phyloP scores from a whole-genome alignment of 2,329 filamentous ascomycete genomes.

The Arthrobotrys musiformis region DNA sequence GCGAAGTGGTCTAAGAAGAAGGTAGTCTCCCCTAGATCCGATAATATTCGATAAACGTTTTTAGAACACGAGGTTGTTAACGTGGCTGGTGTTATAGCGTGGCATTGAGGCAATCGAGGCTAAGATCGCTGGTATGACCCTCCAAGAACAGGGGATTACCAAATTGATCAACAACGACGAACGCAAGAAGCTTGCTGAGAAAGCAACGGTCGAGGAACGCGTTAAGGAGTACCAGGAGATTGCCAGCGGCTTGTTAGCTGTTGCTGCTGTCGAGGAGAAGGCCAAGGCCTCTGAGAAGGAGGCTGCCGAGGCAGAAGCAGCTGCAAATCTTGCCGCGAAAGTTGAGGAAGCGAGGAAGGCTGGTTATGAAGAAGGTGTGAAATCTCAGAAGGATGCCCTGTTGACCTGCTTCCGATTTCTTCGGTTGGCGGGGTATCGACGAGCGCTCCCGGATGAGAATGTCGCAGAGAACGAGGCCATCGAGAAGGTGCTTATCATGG shows the following conservation, averaged over 20 bases:
- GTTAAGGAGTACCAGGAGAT: conserved; percentile 58
- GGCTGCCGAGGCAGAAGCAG: conserved; percentile 69
- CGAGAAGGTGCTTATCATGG: conserved; percentile 79
- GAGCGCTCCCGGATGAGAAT: conserved; percentile 73
- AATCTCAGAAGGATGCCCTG: conserved; percentile 70
- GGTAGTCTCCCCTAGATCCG: conserved; percentile 24
- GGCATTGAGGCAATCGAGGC: conserved; percentile 58
- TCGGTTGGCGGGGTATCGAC: conserved; percentile 79
- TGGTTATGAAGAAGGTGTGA: conserved; percentile 63
- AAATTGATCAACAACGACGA: conserved; percentile 59
- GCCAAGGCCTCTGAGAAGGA: conserved; percentile 69
- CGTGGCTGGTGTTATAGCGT: conserved; percentile 53
- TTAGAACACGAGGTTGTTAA: conserved; percentile 23
- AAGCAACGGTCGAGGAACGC: conserved; percentile 57
- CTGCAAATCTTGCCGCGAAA: conserved; percentile 63
- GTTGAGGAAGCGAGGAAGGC: conserved; percentile 68
- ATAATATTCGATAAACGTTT: not conserved
- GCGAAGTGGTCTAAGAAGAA: conserved; percentile 54
- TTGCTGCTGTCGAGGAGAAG: conserved; percentile 68
- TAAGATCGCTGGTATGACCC: conserved; percentile 59
- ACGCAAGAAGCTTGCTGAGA: conserved; percentile 58
- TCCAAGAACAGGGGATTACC: conserved; percentile 58
- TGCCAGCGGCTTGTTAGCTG: conserved; percentile 54
- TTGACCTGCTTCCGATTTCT: conserved; percentile 81
- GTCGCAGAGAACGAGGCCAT: conserved; percentile 81